phyloP scores from a whole-genome alignment of 2,329 filamentous ascomycete genomes.

The Colletotrichum cereale region DNA sequence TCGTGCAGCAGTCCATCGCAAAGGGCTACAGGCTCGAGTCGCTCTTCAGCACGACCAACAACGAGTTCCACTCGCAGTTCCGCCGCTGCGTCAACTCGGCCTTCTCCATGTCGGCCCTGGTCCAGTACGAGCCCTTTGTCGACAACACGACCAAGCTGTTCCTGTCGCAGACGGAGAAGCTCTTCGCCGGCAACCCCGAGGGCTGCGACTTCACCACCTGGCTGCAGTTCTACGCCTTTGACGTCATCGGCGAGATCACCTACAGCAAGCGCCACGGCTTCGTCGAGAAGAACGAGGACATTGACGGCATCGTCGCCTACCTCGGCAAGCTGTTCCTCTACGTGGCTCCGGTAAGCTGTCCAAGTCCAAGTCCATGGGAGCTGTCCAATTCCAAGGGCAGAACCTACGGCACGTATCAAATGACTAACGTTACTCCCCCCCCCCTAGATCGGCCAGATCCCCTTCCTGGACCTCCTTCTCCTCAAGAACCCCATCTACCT shows the following conservation, averaged over 20 bases:
- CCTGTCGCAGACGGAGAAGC: slow-evolving; percentile 69
- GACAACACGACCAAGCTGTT: slow-evolving; percentile 81
- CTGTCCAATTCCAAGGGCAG: not conserved
- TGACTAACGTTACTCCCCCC: not conserved
- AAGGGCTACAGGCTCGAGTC: slow-evolving; percentile 77
- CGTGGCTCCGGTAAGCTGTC: slow-evolving; percentile 72
- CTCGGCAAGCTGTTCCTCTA: slow-evolving; percentile 76
- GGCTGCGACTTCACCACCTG: slow-evolving; percentile 76
- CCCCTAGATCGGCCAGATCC: slow-evolving; percentile 77
- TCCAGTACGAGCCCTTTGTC: slow-evolving; percentile 85
- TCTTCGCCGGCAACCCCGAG: slow-evolving; percentile 61
- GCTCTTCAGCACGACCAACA: slow-evolving; percentile 82
- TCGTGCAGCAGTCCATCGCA: slow-evolving; percentile 80
- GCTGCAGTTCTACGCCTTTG: slow-evolving; percentile 86
- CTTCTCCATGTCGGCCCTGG: slow-evolving; percentile 81
- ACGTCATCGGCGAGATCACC: slow-evolving; percentile 83
- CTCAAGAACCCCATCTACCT: slow-evolving; percentile 82
- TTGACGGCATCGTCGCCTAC: slow-evolving; percentile 79
- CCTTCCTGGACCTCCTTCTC: slow-evolving; percentile 75
- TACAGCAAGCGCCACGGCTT: slow-evolving; percentile 83
- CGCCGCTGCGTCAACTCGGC: slow-evolving; percentile 81
- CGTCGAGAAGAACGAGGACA: slow-evolving; percentile 78
- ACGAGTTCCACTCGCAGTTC: slow-evolving; percentile 81
- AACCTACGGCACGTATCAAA: not conserved
- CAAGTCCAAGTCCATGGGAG: not conserved